A percentile compares a stretch with the other conserved stretches of the same genome.
These are phyloP conservation scores for Lepidium campestre DNA, from an alignment of 441 rosid species.

Conservation along the genomic window DNA sequence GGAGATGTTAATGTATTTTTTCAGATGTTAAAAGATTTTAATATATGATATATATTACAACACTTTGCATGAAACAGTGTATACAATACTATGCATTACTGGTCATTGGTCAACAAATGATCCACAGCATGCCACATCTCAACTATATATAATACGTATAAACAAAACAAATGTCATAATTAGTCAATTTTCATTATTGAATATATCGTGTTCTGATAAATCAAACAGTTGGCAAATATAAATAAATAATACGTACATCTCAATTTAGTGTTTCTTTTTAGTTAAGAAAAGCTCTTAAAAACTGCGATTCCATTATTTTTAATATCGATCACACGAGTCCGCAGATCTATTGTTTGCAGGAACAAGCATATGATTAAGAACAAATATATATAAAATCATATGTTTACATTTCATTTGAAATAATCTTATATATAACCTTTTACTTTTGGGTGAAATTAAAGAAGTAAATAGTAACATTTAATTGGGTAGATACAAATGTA, in stretches of 20 bases:
- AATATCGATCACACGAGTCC: not conserved
- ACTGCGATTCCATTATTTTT: not conserved
- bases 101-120: conserved; percentile 21
- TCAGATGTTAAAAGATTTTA: not conserved
- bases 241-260: not conserved
- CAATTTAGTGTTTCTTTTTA: not conserved
- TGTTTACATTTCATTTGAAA: not conserved
- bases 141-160: conserved; percentile 1
- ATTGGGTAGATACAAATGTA: too few relatives aligned
- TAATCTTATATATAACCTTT: too few relatives aligned
- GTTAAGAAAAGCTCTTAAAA: not conserved
- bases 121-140: conserved; percentile 22
- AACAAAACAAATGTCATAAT: not conserved
- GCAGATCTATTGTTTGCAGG: not conserved
- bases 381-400: not conserved
- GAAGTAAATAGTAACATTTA: too few relatives aligned
- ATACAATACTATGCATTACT: conserved; percentile 8
- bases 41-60: not conserved
- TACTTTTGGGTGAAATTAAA: too few relatives aligned
- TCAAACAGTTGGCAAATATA: conserved; percentile 19
- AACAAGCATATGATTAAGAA: not conserved
- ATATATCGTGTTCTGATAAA: conserved; percentile 13
- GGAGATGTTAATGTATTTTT: not conserved
- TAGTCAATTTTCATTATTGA: conserved; percentile 19
- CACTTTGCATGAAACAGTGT: conserved; percentile 15